These are phyloP conservation scores for Chenopodium suecicum DNA, from an alignment of 148 eudicot genomes.

Conservation along the genomic window DNA sequence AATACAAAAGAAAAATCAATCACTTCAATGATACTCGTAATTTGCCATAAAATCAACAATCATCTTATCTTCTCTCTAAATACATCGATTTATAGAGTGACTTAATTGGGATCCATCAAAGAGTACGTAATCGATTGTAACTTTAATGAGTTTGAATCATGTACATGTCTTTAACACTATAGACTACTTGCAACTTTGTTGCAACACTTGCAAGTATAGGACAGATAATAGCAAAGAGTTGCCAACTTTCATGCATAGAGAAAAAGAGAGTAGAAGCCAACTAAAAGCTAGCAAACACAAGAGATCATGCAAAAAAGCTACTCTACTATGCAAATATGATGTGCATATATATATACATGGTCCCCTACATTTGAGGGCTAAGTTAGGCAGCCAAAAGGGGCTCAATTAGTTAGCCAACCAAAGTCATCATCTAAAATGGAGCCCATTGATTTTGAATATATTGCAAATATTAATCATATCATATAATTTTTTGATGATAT, in stretches of 20 bases:
- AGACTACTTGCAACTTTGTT: background rate
- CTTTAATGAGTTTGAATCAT: background rate
- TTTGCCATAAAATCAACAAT: too few species aligned
- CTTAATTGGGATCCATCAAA: background rate
- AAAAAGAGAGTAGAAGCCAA: background rate
- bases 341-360: conserved; percentile 13
- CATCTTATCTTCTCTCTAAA: too few species aligned
- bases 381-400: conserved; percentile 13
- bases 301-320: background rate
- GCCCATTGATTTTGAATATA: conserved; percentile 16
- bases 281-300: background rate
- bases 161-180: background rate
- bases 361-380: conserved; percentile 24
- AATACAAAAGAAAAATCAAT: too few species aligned
- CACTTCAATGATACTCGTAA: too few species aligned
- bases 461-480: background rate
- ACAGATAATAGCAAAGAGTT: background rate
- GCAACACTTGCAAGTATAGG: background rate
- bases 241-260: background rate
- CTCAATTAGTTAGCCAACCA: conserved; percentile 14
- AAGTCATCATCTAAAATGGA: conserved; percentile 23
- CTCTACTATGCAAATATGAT: background rate
- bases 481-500: conserved; percentile 6
- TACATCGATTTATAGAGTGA: too few species aligned
- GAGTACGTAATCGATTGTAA: background rate